These are phyloP conservation scores for Histomonas meleagridis DNA, from an alignment of 208 protist genomes.

Conservation along the genomic window DNA sequence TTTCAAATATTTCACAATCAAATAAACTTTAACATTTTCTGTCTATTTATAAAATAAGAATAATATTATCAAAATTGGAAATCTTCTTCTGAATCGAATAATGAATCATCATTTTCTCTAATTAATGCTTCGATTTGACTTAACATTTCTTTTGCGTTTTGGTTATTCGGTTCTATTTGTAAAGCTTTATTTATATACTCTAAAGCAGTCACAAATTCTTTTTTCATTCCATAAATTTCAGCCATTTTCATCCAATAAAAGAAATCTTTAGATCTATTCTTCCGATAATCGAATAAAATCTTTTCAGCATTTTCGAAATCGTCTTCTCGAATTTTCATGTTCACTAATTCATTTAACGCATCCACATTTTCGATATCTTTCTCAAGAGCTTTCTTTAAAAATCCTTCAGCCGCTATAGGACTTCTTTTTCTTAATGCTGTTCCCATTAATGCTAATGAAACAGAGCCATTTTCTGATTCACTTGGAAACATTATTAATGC, in stretches of 20 bases:
- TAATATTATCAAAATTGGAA: too few species aligned
- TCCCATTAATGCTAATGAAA: neutral
- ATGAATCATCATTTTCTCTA: constrained; percentile 18
- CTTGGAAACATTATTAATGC: neutral
- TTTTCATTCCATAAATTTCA: constrained; percentile 1
- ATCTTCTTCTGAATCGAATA: neutral
- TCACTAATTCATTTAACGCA: neutral
- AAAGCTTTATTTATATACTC: neutral
- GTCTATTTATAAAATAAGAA: too few species aligned
- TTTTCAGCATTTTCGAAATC: neutral
- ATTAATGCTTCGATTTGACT: neutral
- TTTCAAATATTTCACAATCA: too few species aligned
- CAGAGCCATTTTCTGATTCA: neutral
- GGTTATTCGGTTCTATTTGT: neutral
- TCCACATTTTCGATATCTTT: neutral
- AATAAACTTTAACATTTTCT: too few species aligned
- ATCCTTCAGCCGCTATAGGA: neutral
- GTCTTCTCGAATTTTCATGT: neutral
- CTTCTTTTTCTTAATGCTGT: neutral
- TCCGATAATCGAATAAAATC: neutral
- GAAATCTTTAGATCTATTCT: neutral
- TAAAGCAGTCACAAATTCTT: neutral
- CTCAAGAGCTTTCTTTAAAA: neutral
- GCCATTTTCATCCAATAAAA: neutral
- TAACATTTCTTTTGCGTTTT: neutral